phyloP scores from a whole-genome alignment of 2,329 filamentous ascomycete species.

The Teratosphaeria pseudoeucalypti region DNA sequence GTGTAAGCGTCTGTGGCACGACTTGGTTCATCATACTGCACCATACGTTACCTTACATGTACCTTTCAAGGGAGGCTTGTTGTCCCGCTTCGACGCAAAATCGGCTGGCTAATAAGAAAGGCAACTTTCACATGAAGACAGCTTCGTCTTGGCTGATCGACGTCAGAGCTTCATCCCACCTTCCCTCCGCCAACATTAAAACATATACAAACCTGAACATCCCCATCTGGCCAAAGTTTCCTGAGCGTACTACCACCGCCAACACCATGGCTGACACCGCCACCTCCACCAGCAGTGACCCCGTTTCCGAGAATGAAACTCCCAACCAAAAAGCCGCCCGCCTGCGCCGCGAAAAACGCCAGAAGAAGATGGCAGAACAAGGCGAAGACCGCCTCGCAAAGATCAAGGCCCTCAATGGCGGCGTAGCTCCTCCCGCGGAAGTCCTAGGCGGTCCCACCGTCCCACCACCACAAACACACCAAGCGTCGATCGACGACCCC shows the following conservation, averaged over 20 bases:
- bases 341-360: constrained; percentile 65
- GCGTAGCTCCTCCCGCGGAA: constrained; percentile 23
- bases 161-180: not conserved
- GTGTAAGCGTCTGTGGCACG: too few species aligned
- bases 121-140: not conserved
- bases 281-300: constrained; percentile 2
- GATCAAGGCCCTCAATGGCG: constrained; percentile 59
- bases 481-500: constrained; percentile 47
- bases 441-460: constrained; percentile 21
- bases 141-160: not conserved
- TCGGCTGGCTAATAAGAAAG: not conserved
- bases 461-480: constrained; percentile 13
- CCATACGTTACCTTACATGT: too few species aligned
- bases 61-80: too few species aligned
- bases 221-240: not conserved
- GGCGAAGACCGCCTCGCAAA: constrained; percentile 60
- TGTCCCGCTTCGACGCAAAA: too few species aligned
- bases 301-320: constrained; percentile 24
- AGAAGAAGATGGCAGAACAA: constrained; percentile 66
- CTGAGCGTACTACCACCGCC: not conserved
- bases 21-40: too few species aligned
- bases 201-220: not conserved
- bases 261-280: constrained; percentile 21
- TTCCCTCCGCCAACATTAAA: not conserved
- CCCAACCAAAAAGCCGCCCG: constrained; percentile 51